Conservation (phyloP, 2,329 filamentous ascomycete species). For the Teratosphaeria gauchensis region DNA sequence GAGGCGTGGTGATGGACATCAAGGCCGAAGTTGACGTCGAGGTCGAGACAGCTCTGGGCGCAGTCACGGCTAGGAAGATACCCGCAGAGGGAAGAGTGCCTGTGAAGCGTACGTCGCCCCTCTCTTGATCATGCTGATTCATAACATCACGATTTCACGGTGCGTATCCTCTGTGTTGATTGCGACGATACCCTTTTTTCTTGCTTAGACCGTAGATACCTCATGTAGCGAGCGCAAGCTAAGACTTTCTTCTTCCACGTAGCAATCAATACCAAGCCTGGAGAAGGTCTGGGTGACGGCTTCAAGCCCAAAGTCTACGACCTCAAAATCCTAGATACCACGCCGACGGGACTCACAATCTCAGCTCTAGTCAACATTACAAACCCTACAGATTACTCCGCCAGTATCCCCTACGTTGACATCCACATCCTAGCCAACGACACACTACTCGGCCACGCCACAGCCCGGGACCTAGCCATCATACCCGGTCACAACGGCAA, state of each 20-base stretch:
- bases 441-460: constrained; percentile 66
- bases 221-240: not conserved
- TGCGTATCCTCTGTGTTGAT: not conserved
- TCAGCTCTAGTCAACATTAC: constrained; percentile 69
- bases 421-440: constrained; percentile 66
- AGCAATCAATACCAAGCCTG: constrained; percentile 4
- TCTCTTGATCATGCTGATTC: not conserved
- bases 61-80: constrained; percentile 71
- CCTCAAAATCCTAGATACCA: constrained; percentile 63
- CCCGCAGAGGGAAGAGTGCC: constrained; percentile 76
- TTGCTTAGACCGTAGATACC: constrained; percentile 1
- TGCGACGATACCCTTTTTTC: not conserved
- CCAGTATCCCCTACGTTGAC: constrained; percentile 68
- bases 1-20: constrained; percentile 61
- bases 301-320: constrained; percentile 58
- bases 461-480: constrained; percentile 54
- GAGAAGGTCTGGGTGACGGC: not conserved
- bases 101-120: constrained; percentile 69
- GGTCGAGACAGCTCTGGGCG: constrained; percentile 70
- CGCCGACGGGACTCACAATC: constrained; percentile 59
- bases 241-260: not conserved
- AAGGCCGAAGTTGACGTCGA: constrained; percentile 74
- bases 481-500: constrained; percentile 62
- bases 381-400: constrained; percentile 82
- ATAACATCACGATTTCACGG: not conserved